Base-by-base conservation (phyloP, 1,139 yeast species). In the Eremothecium coryli region DNA sequence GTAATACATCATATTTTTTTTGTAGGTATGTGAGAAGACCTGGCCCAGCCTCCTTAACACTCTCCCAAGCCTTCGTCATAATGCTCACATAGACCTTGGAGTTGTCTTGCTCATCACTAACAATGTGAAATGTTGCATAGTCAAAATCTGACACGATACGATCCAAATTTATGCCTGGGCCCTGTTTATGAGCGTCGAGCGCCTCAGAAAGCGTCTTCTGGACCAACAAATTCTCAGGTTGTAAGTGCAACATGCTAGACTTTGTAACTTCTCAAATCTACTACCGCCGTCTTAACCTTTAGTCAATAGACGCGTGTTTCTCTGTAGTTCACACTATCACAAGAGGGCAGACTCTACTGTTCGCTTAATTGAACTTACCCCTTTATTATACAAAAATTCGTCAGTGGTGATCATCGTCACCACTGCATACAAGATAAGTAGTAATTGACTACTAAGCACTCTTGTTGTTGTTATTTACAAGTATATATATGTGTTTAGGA, bases 131-230 rank as follows among this genome's bases (percentile, higher is more conserved):
- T 20, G 93, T 82, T 38, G 95, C 93, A 63, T 86, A 86, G 60
- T 90, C 98, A 53, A 90, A 90, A 64, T 90, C 99, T 23, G 95
- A 79, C 44, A 90, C 75, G 45, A 90, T 75, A 58, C 96, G 75
- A 61, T 90, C 96, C 49, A 90, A 70, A n/a, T 81, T 68, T 42
- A 75, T 66, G 3, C 80, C 76, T 11, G 59, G 43, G 7, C 54
- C 58, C 3, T 38, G 31, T 10, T 51, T 52, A 22, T 50, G 54
- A 5, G 56, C 52, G 4, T 56, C 52, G 17, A 64, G 45, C 3
- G 69, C 69, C 38, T 61, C 67, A 12, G 60, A 50, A 24, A 70
- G 54, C 1, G 73, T 61, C 44, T 68, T 68, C 40, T 65, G 65
- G 37, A 70, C 55, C 33, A 70, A 56, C 35, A 67, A 48, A 41